Conservation (phyloP, 108 stramenopile species). For the Nitzschia sp. region DNA sequence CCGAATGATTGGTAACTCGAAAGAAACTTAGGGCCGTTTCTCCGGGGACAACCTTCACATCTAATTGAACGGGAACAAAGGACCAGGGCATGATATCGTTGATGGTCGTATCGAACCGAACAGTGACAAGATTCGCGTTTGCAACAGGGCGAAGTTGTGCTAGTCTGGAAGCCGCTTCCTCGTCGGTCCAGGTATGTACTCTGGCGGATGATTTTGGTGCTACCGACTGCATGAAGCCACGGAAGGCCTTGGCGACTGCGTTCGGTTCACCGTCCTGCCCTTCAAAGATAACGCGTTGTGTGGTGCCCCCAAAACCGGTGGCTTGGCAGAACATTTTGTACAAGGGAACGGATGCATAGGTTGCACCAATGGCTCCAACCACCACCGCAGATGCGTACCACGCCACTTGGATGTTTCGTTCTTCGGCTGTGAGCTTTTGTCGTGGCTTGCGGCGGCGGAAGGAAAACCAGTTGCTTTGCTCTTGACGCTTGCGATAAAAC, state of each 20-base stretch:
- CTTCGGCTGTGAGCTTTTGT: constrained; percentile 27
- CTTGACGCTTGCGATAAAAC: constrained; percentile 56
- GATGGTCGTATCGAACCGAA: constrained; percentile 95
- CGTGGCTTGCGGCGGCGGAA: constrained; percentile 6
- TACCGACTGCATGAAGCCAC: constrained; percentile 15
- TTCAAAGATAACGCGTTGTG: constrained; percentile 79
- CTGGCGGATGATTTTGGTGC: constrained; percentile 33
- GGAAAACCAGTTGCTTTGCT: constrained; percentile 21
- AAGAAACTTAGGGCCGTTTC: constrained; percentile 98
- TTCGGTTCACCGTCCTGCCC: constrained; percentile 22
- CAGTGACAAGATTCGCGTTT: constrained; percentile 87
- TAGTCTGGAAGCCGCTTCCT: constrained; percentile 81
- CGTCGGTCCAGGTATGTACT: constrained; percentile 87
- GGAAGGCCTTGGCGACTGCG: constrained; percentile 23
- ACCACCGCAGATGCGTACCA: constrained; percentile 81
- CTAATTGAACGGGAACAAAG: constrained; percentile 90
- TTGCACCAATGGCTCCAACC: constrained; percentile 79
- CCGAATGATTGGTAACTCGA: constrained; percentile 90
- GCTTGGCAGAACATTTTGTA: constrained; percentile 99
- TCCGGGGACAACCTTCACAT: constrained; percentile 96
- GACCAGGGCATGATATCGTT: constrained; percentile 93
- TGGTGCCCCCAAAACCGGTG: constrained; percentile 98
- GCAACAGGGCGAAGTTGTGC: constrained; percentile 82
- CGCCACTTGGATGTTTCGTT: constrained; percentile 71
- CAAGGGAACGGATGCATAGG: constrained; percentile 97